These are phyloP conservation scores for Penicillium sp. DNA, from an alignment of 2,329 filamentous ascomycete species.

Conservation along the genomic window DNA sequence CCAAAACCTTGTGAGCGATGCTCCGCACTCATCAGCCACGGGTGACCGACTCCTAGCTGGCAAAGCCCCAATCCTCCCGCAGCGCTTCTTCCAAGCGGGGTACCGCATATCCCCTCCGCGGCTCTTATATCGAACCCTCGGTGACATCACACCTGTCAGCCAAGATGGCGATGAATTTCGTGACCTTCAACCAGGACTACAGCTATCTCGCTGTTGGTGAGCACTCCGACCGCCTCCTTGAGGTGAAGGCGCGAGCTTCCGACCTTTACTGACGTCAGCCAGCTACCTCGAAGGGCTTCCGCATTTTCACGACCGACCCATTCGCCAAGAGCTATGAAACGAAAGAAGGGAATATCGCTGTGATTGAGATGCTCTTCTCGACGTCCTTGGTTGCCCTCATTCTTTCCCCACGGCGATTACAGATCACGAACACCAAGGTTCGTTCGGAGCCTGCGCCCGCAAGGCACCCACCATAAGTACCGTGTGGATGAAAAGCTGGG, in stretches of 20 bases:
- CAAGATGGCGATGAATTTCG: conserved; percentile 86
- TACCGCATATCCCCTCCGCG: conserved; percentile 17
- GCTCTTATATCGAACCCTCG: conserved; percentile 17
- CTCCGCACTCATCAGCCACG: conserved; percentile 20
- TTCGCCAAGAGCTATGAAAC: conserved; percentile 95
- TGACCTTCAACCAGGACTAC: conserved; percentile 99
- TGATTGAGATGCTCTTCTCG: conserved; percentile 98
- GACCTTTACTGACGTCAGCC: conserved; percentile 20
- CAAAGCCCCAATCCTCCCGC: conserved; percentile 9
- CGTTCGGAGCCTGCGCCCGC: conserved; percentile 25
- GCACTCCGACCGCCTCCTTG: conserved; percentile 28
- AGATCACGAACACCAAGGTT: conserved; percentile 98
- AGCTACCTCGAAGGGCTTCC: conserved; percentile 93
- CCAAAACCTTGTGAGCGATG: conserved; percentile 14
- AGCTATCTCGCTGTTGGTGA: conserved; percentile 92
- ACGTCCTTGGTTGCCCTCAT: conserved; percentile 95
- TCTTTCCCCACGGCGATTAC: conserved; percentile 84
- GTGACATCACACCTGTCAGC: conserved; percentile 1
- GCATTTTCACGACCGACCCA: conserved; percentile 94
- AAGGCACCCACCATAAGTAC: conserved; percentile 9
- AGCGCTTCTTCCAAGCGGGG: conserved; percentile 21
- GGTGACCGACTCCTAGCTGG: conserved; percentile 22
- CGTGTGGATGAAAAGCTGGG: not conserved
- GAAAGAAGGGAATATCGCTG: conserved; percentile 90
- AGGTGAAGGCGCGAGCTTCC: conserved; percentile 1